A percentile compares a stretch with the other conserved stretches of the same genome.
Conservation (phyloP, 192 early-diverging fungal species). For the Coemansia sp. region DNA sequence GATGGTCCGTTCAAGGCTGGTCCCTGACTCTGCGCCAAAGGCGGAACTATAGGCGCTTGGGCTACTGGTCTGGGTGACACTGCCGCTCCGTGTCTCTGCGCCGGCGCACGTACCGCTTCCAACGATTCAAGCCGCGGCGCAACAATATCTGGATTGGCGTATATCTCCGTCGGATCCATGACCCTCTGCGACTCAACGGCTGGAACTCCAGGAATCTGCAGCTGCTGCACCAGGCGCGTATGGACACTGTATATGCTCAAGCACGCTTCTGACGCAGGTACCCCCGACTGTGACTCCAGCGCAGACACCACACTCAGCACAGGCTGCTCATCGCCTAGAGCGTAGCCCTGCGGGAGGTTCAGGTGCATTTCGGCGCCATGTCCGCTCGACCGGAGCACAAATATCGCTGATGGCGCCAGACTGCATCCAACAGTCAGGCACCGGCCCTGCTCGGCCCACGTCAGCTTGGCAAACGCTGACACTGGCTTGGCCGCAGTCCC, state of each 20-base stretch:
- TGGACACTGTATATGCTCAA: conserved; percentile 50
- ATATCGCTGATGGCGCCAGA: conserved; percentile 29
- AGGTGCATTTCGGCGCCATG: conserved; percentile 30
- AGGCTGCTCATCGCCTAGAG: conserved; percentile 34
- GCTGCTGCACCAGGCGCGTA: conserved; percentile 45
- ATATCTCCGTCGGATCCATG: conserved; percentile 31
- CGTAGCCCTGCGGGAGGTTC: conserved; percentile 26
- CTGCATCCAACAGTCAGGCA: conserved; percentile 29
- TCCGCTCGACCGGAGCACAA: conserved; percentile 22
- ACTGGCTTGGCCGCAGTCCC: conserved; percentile 21
- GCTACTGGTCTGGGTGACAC: neutral
- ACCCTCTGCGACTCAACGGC: conserved; percentile 19
- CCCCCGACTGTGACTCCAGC: conserved; percentile 19
- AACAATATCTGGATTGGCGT: conserved; percentile 6
- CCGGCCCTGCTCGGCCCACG: conserved; percentile 42
- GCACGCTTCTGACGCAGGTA: neutral
- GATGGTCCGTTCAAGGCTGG: neutral
- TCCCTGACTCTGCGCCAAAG: neutral
- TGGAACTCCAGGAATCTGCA: conserved; percentile 28
- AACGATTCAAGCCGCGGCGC: neutral
- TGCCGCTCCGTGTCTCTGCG: neutral
- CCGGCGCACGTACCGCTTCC: neutral
- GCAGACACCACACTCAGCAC: conserved; percentile 31
- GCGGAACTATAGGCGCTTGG: neutral
- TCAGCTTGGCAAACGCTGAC: conserved; percentile 26